Base-by-base conservation (phyloP, 2,329 filamentous ascomycete species). In the Cercospora sojina region DNA sequence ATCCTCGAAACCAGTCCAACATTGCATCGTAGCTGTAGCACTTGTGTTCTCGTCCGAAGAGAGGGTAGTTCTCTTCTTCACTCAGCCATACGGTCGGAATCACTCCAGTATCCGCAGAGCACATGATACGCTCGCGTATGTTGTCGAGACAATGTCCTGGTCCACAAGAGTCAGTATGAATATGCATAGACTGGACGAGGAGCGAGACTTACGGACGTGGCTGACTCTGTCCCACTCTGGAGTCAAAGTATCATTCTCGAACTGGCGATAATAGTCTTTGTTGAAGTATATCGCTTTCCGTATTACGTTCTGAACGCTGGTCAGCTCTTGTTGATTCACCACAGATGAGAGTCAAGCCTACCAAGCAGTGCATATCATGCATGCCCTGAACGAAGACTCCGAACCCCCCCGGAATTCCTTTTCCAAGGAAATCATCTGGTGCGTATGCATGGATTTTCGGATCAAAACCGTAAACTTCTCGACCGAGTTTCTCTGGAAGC, bases 301-400 rank as follows among this genome's bases (percentile, higher is more conserved):
- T 13, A 66, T 6, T 38, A 59, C 64, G 32, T 66, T 66, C 64
- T 67, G 27, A 8, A 1, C 5, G 20, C 16, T 4, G 4, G 4
- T 64, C n/a, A 59, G 55, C 16, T 6, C 3, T 25, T 9, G 1
- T n/a, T 10, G 7, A 53, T 6, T 25, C 3, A 23, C 12, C 18
- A 9, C 12, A 1, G 9, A 6, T 38, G 16, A 18, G 10, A 3
- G 25, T n/a, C 10, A 20, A 12, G 13, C 51, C 18, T 47, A 66
- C 59, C 43, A 66, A 51, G 59, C 64, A 66, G 38, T 66, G 64
- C 55, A 66, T 38, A 43, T 66, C 59, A 29, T 66, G 64, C 38
- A 56, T 7, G 16, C 31, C 59, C 29, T 66, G 55, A 3, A 63
- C 43, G 9, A 66, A 59, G 1, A 63, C 64, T 13, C 38, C 60